These are phyloP conservation scores for Ephemerocybe angulata DNA, from an alignment of 768 basidiomycete species.

Conservation along the genomic window DNA sequence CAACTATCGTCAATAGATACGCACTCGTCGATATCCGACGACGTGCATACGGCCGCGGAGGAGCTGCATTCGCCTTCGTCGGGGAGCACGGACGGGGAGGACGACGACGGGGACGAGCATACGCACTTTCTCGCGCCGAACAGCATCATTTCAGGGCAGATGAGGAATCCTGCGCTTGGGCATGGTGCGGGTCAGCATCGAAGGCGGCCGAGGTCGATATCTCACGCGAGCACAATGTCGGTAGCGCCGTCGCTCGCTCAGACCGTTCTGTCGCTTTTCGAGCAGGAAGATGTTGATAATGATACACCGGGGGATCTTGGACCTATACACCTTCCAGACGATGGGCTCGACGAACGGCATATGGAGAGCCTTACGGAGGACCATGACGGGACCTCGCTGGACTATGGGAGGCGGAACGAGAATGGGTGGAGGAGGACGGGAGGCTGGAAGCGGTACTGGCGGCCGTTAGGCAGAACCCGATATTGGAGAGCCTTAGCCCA, in stretches of 20 bases:
- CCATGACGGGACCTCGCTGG: constrained; percentile 15
- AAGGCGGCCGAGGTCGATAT: constrained; percentile 51
- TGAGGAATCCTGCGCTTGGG: constrained; percentile 13
- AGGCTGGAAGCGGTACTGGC: constrained; percentile 58
- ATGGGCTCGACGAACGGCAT: constrained; percentile 25
- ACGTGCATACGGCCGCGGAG: constrained; percentile 7
- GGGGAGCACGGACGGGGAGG: too few relatives aligned
- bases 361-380: constrained; percentile 29
- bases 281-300: constrained; percentile 40
- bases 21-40: too few relatives aligned
- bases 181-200: constrained; percentile 21
- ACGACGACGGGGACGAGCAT: constrained; percentile 40
- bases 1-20: constrained; percentile 4
- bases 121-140: too few relatives aligned
- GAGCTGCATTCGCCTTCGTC: too few relatives aligned
- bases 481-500: constrained; percentile 70
- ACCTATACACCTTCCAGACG: constrained; percentile 5
- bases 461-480: constrained; percentile 50
- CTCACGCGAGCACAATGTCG: constrained; percentile 53
- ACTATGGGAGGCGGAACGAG: constrained; percentile 10
- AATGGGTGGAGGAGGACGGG: constrained; percentile 29
- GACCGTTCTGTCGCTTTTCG: constrained; percentile 66
- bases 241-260: constrained; percentile 64
- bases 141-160: constrained; percentile 45
- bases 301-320: neutral